Evolutionary conservation across 83 land plant species (phyloP).

Genomic region (Diphasiastrum complanatum): DNA sequence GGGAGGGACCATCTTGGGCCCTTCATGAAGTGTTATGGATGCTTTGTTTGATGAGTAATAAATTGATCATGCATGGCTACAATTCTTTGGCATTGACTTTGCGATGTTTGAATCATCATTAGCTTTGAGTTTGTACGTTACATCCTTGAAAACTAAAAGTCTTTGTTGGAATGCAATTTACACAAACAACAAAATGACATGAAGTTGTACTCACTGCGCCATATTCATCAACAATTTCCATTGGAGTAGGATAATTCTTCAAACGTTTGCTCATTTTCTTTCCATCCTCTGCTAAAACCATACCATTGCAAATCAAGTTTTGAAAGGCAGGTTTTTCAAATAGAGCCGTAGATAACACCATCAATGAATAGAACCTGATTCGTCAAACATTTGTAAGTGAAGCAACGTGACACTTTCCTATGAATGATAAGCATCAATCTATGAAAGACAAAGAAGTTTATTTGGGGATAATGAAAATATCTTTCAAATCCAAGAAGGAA

Average conservation of each 20-base stretch:
- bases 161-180: neutral
- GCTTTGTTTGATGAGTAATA: too few relatives aligned
- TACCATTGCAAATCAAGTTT: constrained; percentile 95
- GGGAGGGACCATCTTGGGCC: too few relatives aligned
- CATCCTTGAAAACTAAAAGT: too few relatives aligned
- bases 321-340: constrained; percentile 93
- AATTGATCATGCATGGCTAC: too few relatives aligned
- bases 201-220: constrained; percentile 69
- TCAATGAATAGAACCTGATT: constrained; percentile 91
- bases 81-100: too few relatives aligned
- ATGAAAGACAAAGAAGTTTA: too few relatives aligned
- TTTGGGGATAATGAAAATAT: too few relatives aligned
- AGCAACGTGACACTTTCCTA: neutral
- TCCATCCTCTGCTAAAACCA: constrained; percentile 95
- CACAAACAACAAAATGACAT: neutral
- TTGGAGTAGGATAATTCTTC: constrained; percentile 88
- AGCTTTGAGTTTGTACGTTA: too few relatives aligned
- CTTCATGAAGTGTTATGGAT: too few relatives aligned
- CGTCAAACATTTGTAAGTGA: neutral
- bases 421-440: too few relatives aligned
- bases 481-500: too few relatives aligned
- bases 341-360: constrained; percentile 96
- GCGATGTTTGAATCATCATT: too few relatives aligned
- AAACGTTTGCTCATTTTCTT: constrained; percentile 95
- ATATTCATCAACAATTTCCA: constrained; percentile 71